Percentiles rank a stretch among this genome's conserved stretches.
These are phyloP conservation scores for Punica granatum DNA, from an alignment of 345 rosid genomes.

Conservation along the genomic window DNA sequence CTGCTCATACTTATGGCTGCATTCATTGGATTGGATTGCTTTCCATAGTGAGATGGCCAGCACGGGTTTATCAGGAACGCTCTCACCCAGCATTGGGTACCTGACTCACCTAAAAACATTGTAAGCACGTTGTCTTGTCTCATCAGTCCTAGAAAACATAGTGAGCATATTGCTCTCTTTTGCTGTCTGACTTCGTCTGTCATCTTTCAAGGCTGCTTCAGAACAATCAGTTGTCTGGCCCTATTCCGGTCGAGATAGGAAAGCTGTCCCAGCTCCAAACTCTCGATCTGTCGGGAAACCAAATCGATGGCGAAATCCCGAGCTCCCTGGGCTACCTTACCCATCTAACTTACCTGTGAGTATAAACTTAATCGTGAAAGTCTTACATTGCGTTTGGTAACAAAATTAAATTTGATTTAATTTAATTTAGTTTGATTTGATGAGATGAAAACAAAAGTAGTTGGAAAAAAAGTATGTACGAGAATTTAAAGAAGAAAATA, in stretches of 20 bases:
- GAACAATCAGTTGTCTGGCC: conserved; percentile 58
- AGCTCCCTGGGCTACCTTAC: conserved; percentile 65
- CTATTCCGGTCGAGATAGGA: conserved; percentile 65
- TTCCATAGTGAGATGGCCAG: conserved; percentile 69
- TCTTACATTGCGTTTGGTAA: no score
- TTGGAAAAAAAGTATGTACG: no score
- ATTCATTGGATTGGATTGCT: conserved; percentile 1
- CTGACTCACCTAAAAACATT: conserved; percentile 64
- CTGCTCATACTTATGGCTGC: background rate
- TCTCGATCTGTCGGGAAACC: conserved; percentile 87
- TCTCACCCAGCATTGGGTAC: conserved; percentile 72
- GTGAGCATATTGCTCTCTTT: background rate
- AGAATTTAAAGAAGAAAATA: no score
- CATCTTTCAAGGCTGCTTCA: conserved; percentile 50
- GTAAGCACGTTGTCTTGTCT: conserved; percentile 28
- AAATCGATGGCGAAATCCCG: conserved; percentile 66
- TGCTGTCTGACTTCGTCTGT: background rate
- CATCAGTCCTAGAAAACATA: background rate
- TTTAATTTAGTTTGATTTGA: no score
- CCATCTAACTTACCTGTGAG: conserved; percentile 87
- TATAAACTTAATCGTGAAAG: conserved; percentile 8
- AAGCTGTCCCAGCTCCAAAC: conserved; percentile 63
- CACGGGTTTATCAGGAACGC: conserved; percentile 58
- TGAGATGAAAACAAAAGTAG: no score
- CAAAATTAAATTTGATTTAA: no score